Conservation (phyloP, 1,139 yeast species). For the Magnusiomyces suaveolens region DNA sequence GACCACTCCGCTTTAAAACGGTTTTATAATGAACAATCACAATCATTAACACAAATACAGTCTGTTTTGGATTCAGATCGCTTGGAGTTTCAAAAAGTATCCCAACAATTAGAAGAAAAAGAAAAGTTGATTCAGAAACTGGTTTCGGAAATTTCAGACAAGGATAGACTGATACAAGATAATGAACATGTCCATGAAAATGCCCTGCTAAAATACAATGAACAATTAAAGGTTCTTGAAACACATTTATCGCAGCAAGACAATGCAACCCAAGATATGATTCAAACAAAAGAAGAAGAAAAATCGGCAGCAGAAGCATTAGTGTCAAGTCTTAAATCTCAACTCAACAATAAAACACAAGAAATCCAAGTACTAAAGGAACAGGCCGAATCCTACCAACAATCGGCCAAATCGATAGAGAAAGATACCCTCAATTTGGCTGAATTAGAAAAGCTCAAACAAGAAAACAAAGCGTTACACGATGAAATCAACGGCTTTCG, state of each 20-base stretch:
- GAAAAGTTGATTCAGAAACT: not conserved
- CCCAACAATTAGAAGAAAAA: not conserved
- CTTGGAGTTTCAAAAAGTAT: too few species aligned
- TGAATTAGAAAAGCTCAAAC: constrained; percentile 4
- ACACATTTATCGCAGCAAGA: too few species aligned
- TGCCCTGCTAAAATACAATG: not conserved
- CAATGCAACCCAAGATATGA: too few species aligned
- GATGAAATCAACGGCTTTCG: not conserved
- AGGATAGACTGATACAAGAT: not conserved
- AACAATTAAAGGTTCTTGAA: not conserved
- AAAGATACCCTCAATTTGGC: not conserved
- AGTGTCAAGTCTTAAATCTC: too few species aligned
- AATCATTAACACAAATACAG: not conserved
- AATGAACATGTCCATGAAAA: not conserved
- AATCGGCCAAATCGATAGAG: not conserved
- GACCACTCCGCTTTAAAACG: not conserved
- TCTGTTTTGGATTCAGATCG: too few species aligned
- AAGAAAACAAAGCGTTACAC: not conserved
- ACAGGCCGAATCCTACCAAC: too few species aligned
- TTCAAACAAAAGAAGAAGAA: too few species aligned
- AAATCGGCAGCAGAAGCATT: too few species aligned
- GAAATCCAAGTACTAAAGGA: not conserved
- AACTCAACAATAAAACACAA: not conserved
- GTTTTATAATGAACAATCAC: not conserved
- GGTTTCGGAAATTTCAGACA: not conserved